phyloP scores from a whole-genome alignment of 108 stramenopile genomes.

The Discostella stelligeroides region DNA sequence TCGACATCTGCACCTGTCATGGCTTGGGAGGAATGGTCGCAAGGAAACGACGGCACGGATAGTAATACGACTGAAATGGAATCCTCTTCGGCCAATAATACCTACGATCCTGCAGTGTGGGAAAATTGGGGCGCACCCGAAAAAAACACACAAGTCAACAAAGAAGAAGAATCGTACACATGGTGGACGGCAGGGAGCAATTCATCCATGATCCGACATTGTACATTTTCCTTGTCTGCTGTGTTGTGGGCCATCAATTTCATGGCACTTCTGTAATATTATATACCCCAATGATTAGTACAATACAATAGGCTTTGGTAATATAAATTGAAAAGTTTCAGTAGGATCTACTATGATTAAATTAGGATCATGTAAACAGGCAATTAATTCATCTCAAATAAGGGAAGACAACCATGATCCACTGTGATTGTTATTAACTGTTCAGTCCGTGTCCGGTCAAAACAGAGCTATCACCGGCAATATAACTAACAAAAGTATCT shows the following conservation, averaged over 20 bases:
- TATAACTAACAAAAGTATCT: too few species aligned
- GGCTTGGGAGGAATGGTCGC: slow-evolving; percentile 22
- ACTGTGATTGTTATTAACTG: too few species aligned
- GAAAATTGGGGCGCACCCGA: slow-evolving; percentile 1
- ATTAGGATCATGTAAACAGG: too few species aligned
- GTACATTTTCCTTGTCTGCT: not conserved
- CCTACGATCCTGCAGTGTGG: not conserved
- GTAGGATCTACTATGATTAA: too few species aligned
- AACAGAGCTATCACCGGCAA: too few species aligned
- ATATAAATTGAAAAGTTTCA: too few species aligned
- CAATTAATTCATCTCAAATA: too few species aligned
- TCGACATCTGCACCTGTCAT: slow-evolving; percentile 26
- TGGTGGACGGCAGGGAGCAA: not conserved
- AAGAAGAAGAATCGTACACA: not conserved
- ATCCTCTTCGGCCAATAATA: too few species aligned
- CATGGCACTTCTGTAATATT: slow-evolving; percentile 6
- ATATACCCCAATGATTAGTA: too few species aligned
- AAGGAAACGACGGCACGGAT: not conserved
- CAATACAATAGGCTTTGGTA: too few species aligned
- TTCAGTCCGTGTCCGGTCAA: too few species aligned
- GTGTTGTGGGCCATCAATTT: not conserved
- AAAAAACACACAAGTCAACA: not conserved
- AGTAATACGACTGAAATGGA: not conserved
- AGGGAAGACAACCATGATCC: too few species aligned
- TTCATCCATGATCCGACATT: not conserved